Base-by-base conservation (phyloP, 345 rosid genomes). In the Sisymbrium altissimum region DNA sequence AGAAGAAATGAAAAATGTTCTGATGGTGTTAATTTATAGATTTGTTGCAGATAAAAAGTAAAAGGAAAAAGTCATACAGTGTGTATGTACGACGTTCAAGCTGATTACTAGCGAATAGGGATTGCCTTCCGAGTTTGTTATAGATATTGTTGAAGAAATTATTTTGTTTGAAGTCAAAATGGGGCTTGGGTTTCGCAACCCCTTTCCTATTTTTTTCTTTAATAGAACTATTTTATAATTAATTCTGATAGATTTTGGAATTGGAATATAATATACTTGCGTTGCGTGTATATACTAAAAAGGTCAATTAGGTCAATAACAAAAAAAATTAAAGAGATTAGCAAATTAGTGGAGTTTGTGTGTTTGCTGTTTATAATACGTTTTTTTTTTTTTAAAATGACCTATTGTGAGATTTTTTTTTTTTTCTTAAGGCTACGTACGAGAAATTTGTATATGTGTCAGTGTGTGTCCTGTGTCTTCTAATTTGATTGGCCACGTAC, bases 61-160 rank as follows among this genome's bases (percentile, higher is more conserved):
- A 50, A 66, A 67, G 46, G 73, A 67, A 74, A 14, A 49, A 67
- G 68, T 74, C 68, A 59, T 44, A 40, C 23, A 19, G 9, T 46
- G 46, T 49, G 78, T 58, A 23, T 69, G 60, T 3, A 64, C 66
- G 45, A 35, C 1, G 66, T 69, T 69, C 57, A 68, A 41, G 49
- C 74, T 69, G 70, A 45, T 76, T 61, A 61, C 71, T 70, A 62
- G 72, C 64, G 75, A 69, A 68, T 60, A 61, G 53, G 79, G 29
- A 48, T 30, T 49, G 15, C 2, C 7, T 61, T 76, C 10, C 12
- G 27, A 66, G 73, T 66, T 67, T 74, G 73, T 74, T 75, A 32
- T 19, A 75, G 11, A 60, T 48, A 39, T 18, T 38, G 9, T 13
- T 68, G 11, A 49, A 18, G 30, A 36, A 57, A 38, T 17, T 50